Conservation (phyloP, 2,329 filamentous ascomycete species). For the Stemphylium lycopersici region DNA sequence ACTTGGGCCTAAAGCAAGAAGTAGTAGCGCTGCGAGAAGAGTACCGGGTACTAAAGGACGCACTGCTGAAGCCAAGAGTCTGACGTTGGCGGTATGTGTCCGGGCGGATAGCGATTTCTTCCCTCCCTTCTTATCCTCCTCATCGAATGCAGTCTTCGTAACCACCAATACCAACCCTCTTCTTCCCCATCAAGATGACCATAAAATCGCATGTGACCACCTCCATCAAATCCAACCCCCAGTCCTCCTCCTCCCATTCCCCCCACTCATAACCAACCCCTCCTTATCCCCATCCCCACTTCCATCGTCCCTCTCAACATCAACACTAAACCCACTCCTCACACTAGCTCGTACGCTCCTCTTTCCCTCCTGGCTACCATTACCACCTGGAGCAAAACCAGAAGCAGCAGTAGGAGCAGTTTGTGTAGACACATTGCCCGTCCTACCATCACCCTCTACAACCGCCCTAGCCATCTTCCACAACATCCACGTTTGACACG, state of each 20-base stretch:
- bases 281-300: not conserved
- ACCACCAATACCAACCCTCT: not conserved
- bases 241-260: constrained; percentile 10
- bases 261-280: not conserved
- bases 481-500: constrained; percentile 33
- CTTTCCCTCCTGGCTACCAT: too few species aligned
- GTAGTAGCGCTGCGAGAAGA: constrained; percentile 26
- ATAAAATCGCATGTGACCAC: too few species aligned
- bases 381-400: too few species aligned
- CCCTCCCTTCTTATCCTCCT: too few species aligned
- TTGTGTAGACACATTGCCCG: too few species aligned
- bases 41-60: constrained; percentile 20
- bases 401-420: too few species aligned
- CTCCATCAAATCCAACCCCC: constrained; percentile 7
- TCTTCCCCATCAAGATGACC: too few species aligned
- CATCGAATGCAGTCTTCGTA: too few species aligned
- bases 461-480: constrained; percentile 31
- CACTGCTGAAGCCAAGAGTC: constrained; percentile 18
- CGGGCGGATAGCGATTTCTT: too few species aligned
- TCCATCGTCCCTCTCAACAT: not conserved
- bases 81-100: not conserved
- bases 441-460: constrained; percentile 23
- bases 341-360: not conserved
- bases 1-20: constrained; percentile 19
- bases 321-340: constrained; percentile 1